Evolutionary conservation across 257 asterid genomes (phyloP), one percentile per base, ranked within the genome.

Genomic region (Penstemon eatonii): DNA sequence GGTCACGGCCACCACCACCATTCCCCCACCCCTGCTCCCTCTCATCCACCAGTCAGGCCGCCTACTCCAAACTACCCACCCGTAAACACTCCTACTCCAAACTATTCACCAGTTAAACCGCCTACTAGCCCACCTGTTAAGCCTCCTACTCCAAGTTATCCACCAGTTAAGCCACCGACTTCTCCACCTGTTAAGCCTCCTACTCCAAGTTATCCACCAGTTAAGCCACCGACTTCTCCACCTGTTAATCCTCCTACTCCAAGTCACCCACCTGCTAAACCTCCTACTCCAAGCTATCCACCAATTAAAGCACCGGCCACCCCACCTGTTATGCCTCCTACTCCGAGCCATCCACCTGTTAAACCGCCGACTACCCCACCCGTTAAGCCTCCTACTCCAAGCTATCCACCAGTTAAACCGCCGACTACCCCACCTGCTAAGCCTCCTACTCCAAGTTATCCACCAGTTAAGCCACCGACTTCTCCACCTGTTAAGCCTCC

Each of bases 1-100:
- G 72, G 8, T 10, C 73, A 77, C 58, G 46, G n/a, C 78, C 86
- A 61, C 75, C 81, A 8, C 58, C 63, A 60, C 6, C 52, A 59
- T 6, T 25, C 72, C 25, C 57, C 63, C 42, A 59, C 40, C 56
- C 69, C 59, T 6, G 49, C 57, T 10, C 76, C 65, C 60, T 13
- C 54, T 66, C 36, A 40, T 42, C 54, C 52, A 3, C 55, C 19
- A 11, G 8, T 10, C 40, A 2, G 5, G 3, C 70, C 61, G 6
- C 68, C 54, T 25, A 25, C 33, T 25, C 33, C 33, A 8, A 49
- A 3, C 65, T 69, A 0, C 50, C 63, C 42, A 6, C 60, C 45
- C 12, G 0, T n/a, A 25, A 25, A 25, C 2, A 0, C 33, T 25
- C 33, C 33, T 25, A 25, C 33, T 25, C 33, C 33, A 25, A 25